Evolutionary conservation across 306 rosid species (phyloP).

Genomic region (Vigna nakashimae): DNA sequence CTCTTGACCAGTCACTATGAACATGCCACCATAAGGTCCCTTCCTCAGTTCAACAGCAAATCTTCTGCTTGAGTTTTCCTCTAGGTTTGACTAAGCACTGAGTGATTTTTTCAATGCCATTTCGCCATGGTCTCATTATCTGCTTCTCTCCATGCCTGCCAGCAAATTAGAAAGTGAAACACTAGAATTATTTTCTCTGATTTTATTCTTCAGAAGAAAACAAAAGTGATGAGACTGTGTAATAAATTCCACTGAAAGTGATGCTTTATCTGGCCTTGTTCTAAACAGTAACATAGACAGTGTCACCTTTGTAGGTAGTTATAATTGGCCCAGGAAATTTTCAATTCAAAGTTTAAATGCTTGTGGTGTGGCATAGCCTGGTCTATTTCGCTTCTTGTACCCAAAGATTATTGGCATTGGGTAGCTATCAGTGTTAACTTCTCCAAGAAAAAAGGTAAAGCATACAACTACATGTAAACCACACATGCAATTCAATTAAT

Average conservation of each 20-base stretch:
- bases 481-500: not conserved
- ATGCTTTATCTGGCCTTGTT: not conserved
- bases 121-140: not conserved
- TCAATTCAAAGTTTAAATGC: too few species aligned
- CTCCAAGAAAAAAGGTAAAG: not conserved
- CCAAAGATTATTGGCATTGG: not conserved
- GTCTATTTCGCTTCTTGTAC: not conserved
- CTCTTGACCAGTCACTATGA: slow-evolving; percentile 52
- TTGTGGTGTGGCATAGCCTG: not conserved
- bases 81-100: not conserved
- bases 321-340: too few species aligned
- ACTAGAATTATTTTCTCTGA: not conserved
- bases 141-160: not conserved
- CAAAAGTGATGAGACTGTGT: not conserved
- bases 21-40: slow-evolving; percentile 64
- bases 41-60: slow-evolving; percentile 39
- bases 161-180: not conserved
- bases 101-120: not conserved
- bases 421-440: not conserved
- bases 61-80: not conserved
- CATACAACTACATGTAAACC: not conserved
- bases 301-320: too few species aligned
- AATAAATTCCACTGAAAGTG: not conserved
- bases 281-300: not conserved
- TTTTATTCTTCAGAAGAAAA: not conserved